These are phyloP conservation scores for Barnettozyma sucrosica DNA, from an alignment of 805 yeast genomes.

Conservation along the genomic window DNA sequence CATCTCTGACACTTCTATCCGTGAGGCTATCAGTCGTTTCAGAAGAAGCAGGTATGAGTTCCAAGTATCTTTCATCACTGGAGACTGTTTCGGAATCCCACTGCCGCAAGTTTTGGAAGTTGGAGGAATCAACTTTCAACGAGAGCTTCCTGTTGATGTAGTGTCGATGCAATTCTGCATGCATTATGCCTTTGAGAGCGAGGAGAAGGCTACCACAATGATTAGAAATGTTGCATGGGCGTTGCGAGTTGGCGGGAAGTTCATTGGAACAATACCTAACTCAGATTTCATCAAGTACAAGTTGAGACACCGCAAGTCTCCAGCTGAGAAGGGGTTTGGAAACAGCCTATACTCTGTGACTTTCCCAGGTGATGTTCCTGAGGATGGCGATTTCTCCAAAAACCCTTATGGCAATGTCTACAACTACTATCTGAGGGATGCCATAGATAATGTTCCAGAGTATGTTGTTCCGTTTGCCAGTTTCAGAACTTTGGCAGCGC, in stretches of 20 bases:
- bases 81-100: conserved; percentile 78
- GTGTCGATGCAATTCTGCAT: conserved; percentile 90
- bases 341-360: conserved; percentile 77
- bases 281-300: conserved; percentile 75
- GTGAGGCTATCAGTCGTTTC: conserved; percentile 78
- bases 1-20: conserved; percentile 80
- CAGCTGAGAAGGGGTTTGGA: conserved; percentile 68
- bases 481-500: conserved; percentile 76
- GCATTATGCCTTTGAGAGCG: conserved; percentile 91
- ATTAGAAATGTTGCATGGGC: conserved; percentile 72
- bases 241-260: conserved; percentile 75
- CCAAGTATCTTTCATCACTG: conserved; percentile 81
- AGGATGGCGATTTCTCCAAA: conserved; percentile 61
- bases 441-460: conserved; percentile 95
- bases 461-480: conserved; percentile 93
- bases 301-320: conserved; percentile 41
- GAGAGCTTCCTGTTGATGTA: conserved; percentile 61
- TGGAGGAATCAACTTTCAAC: conserved; percentile 49
- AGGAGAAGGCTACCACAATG: conserved; percentile 67
- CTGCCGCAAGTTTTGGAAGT: conserved; percentile 67
- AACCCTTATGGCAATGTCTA: conserved; percentile 77
- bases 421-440: conserved; percentile 78
- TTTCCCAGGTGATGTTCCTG: conserved; percentile 76
- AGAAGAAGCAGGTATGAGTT: conserved; percentile 50
- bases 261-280: conserved; percentile 92